Evolutionary conservation across 2,329 filamentous ascomycete genomes (phyloP).

Genomic region (Neopestalotiopsis rosae): DNA sequence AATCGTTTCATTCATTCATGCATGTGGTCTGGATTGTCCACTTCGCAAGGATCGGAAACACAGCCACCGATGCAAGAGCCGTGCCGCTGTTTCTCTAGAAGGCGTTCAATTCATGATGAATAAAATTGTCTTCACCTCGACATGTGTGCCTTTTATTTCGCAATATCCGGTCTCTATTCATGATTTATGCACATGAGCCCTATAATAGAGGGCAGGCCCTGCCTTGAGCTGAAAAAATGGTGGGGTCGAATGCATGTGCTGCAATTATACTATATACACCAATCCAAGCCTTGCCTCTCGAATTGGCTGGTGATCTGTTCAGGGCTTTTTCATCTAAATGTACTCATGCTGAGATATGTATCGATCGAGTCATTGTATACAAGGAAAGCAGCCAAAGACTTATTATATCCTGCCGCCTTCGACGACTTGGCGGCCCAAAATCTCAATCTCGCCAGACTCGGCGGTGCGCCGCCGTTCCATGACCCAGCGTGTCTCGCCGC

Average conservation of each 20-base stretch:
- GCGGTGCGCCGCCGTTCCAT: slow-evolving; percentile 70
- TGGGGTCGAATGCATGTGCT: too few relatives aligned
- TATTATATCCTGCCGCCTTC: slow-evolving; percentile 53
- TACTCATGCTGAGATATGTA: background rate
- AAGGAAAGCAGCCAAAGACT: background rate
- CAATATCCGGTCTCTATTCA: background rate
- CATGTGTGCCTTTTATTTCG: too few relatives aligned
- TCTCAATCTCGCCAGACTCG: slow-evolving; percentile 68
- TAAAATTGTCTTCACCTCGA: too few relatives aligned
- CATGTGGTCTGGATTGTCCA: too few relatives aligned
- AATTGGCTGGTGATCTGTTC: too few relatives aligned
- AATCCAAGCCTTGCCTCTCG: background rate
- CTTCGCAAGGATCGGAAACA: too few relatives aligned
- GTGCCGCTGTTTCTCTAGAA: too few relatives aligned
- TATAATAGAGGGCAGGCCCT: background rate
- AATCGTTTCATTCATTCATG: too few relatives aligned
- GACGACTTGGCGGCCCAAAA: slow-evolving; percentile 70
- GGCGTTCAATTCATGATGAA: too few relatives aligned
- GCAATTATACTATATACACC: background rate
- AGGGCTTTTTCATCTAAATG: too few relatives aligned
- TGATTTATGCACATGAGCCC: background rate
- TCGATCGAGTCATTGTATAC: background rate
- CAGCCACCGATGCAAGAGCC: too few relatives aligned
- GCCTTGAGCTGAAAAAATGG: background rate
- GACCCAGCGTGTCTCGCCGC: slow-evolving; percentile 68